Conservation (phyloP, 2,329 filamentous ascomycete species). For the Fusarium sambucinum region DNA sequence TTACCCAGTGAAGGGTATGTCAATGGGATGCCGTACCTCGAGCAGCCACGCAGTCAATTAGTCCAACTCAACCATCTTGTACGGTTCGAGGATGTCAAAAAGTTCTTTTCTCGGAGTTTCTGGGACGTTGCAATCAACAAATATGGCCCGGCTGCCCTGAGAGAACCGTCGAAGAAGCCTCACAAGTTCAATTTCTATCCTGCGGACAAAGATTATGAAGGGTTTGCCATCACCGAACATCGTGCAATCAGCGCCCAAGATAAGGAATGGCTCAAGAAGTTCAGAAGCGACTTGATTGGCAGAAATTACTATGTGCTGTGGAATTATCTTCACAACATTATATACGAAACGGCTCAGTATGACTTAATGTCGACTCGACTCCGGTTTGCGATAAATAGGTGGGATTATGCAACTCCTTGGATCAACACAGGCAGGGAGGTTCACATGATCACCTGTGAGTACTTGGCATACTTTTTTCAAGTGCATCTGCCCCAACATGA, state of each 20-base stretch:
- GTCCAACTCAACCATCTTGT: conserved; percentile 25
- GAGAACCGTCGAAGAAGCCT: conserved; percentile 28
- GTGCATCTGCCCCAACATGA: not conserved
- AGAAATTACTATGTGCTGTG: conserved; percentile 15
- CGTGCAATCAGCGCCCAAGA: not conserved
- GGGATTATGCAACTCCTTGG: conserved; percentile 3
- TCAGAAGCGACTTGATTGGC: not conserved
- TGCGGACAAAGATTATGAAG: not conserved
- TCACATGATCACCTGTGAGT: conserved; percentile 31
- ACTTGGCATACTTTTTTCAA: conserved; percentile 7
- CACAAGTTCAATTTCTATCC: conserved; percentile 39
- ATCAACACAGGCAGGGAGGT: conserved; percentile 2
- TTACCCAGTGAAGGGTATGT: not conserved
- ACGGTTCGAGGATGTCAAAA: conserved; percentile 25
- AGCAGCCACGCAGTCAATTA: conserved; percentile 1
- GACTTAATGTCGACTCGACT: conserved; percentile 33
- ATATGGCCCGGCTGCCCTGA: conserved; percentile 45
- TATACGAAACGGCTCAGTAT: conserved; percentile 36
- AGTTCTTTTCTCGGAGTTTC: conserved; percentile 45
- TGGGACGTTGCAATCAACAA: conserved; percentile 45
- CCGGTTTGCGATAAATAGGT: not conserved
- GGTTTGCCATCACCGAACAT: not conserved
- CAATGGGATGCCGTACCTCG: conserved; percentile 6
- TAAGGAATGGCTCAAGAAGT: conserved; percentile 9
- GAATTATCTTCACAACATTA: conserved; percentile 36